These are phyloP conservation scores for Tulasnella sp. DNA, from an alignment of 768 basidiomycete genomes.

Conservation along the genomic window DNA sequence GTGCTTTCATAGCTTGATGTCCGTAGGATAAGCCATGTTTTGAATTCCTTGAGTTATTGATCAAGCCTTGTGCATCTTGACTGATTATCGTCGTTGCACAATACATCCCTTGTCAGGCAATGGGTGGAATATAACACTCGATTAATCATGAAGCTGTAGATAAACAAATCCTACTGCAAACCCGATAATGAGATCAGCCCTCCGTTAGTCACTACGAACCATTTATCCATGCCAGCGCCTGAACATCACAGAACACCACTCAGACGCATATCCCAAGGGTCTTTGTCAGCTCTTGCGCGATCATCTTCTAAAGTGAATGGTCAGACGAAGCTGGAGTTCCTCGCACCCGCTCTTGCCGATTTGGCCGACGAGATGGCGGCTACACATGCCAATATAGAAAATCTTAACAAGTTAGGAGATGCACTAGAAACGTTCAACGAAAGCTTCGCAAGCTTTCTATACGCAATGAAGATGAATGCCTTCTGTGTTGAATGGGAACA, in stretches of 20 bases:
- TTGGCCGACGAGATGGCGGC: constrained; percentile 79
- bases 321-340: constrained; percentile 71
- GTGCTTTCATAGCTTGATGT: too few relatives aligned
- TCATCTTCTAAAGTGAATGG: constrained; percentile 47
- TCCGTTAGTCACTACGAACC: too few relatives aligned
- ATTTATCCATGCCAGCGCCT: constrained; percentile 10
- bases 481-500: constrained; percentile 89
- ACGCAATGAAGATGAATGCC: constrained; percentile 88
- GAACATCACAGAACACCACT: constrained; percentile 58
- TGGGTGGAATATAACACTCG: too few relatives aligned
- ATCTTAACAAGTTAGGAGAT: constrained; percentile 55
- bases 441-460: constrained; percentile 81
- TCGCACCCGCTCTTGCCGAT: constrained; percentile 72
- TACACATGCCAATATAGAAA: constrained; percentile 60
- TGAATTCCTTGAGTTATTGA: too few relatives aligned
- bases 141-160: too few relatives aligned
- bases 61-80: too few relatives aligned
- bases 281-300: constrained; percentile 71
- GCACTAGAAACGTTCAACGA: constrained; percentile 83
- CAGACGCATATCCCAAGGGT: constrained; percentile 81
- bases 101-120: too few relatives aligned
- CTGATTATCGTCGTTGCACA: too few relatives aligned
- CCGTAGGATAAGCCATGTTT: too few relatives aligned
- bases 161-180: too few relatives aligned
- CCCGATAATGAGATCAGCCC: too few relatives aligned